These are phyloP conservation scores for Iris pallida DNA, from an alignment of 116 monocot genomes.

Conservation along the genomic window DNA sequence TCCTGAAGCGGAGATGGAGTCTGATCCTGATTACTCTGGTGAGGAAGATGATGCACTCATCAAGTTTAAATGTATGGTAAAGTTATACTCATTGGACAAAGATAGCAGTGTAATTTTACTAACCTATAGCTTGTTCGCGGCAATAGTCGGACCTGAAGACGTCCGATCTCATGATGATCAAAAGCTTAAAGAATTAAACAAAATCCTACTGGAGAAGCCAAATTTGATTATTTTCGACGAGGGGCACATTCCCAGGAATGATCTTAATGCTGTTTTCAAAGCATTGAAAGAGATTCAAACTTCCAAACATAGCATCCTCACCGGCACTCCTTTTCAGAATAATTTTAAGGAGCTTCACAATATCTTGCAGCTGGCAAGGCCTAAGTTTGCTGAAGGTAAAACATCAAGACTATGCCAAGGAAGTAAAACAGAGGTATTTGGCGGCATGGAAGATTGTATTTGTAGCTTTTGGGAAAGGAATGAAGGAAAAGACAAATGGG, in stretches of 20 bases:
- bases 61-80: conserved; percentile 29
- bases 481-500: conserved; percentile 38
- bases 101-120: conserved; percentile 44
- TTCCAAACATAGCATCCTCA: conserved; percentile 56
- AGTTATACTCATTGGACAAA: conserved; percentile 50
- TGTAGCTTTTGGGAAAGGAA: conserved; percentile 18
- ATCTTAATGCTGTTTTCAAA: conserved; percentile 49
- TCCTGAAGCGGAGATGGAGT: conserved; percentile 10
- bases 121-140: conserved; percentile 55
- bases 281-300: conserved; percentile 44
- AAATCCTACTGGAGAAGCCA: conserved; percentile 51
- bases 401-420: conserved; percentile 12
- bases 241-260: conserved; percentile 79
- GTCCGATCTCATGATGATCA: not conserved
- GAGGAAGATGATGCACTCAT: conserved; percentile 31
- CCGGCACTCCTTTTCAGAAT: conserved; percentile 93
- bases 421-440: conserved; percentile 1
- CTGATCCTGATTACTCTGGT: conserved; percentile 27
- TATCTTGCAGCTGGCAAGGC: conserved; percentile 55
- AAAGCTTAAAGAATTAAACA: conserved; percentile 9
- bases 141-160: conserved; percentile 16
- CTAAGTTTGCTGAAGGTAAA: conserved; percentile 35
- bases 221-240: conserved; percentile 72
- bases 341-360: conserved; percentile 77
- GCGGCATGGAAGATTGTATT: conserved; percentile 3